Conservation (phyloP, 1,139 yeast species). For the Blastobotrys raffinosifermentans region DNA sequence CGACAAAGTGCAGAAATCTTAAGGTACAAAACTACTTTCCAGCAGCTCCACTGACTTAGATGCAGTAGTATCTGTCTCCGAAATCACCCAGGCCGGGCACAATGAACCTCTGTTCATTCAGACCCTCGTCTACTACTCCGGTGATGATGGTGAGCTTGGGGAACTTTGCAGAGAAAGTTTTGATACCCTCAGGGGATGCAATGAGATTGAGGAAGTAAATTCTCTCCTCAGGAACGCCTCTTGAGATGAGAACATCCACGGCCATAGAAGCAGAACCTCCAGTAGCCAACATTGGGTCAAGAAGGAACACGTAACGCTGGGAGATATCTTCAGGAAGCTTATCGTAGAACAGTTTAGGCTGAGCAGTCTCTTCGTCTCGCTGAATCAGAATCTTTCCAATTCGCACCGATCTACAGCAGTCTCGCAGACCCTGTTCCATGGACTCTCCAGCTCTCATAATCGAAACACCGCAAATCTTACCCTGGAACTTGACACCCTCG, state of each 20-base stretch:
- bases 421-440: conserved; percentile 97
- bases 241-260: conserved; percentile 74
- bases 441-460: conserved; percentile 97
- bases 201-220: conserved; percentile 84
- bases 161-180: conserved; percentile 65
- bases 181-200: conserved; percentile 92
- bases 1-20: conserved; percentile 7
- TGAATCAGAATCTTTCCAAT: conserved; percentile 94
- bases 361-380: conserved; percentile 89
- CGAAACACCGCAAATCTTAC: conserved; percentile 95
- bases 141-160: conserved; percentile 87
- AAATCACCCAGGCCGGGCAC: conserved; percentile 96
- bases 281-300: conserved; percentile 97
- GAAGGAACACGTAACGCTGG: conserved; percentile 78
- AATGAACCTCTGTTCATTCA: conserved; percentile 79
- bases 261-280: conserved; percentile 99
- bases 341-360: conserved; percentile 60
- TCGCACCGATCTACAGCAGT: conserved; percentile 91
- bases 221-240: conserved; percentile 84
- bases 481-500: conserved; percentile 77
- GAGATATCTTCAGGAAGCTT: conserved; percentile 89
- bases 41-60: conserved; percentile 37
- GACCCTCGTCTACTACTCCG: conserved; percentile 82
- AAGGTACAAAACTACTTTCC: conserved; percentile 20
- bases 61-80: conserved; percentile 95